phyloP scores from a whole-genome alignment of 257 asterid species.

The Nicotiana knightiana region DNA sequence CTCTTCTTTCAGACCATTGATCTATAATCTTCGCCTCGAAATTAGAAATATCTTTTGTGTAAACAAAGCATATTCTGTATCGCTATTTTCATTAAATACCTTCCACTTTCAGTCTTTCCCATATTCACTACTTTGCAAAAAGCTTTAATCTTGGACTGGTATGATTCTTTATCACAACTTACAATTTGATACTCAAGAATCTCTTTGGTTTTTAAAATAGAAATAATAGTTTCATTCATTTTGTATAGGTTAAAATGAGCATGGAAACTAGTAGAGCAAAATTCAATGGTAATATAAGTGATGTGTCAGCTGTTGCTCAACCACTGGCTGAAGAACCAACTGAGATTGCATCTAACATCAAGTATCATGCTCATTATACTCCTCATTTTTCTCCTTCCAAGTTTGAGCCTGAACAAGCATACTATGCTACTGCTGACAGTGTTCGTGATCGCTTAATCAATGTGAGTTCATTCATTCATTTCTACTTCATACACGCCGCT shows the following conservation, averaged over 20 bases:
- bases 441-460: conserved; percentile 84
- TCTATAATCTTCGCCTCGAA: not conserved
- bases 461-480: conserved; percentile 30
- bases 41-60: not conserved
- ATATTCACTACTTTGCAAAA: not conserved
- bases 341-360: conserved; percentile 86
- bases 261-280: conserved; percentile 43
- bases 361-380: conserved; percentile 73
- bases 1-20: not conserved
- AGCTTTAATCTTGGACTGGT: not conserved
- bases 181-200: not conserved
- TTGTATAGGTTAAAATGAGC: not conserved
- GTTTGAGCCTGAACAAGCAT: conserved; percentile 93
- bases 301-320: conserved; percentile 45
- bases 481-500: not conserved
- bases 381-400: conserved; percentile 94
- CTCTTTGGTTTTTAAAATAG: not conserved
- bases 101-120: not conserved
- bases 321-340: conserved; percentile 59
- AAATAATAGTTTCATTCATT: not conserved
- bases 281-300: conserved; percentile 27
- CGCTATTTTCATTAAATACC: not conserved
- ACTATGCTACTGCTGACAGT: conserved; percentile 92
- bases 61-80: not conserved
- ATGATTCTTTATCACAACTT: not conserved